Conservation (phyloP, 495 filamentous ascomycete genomes). For the Talaromyces ruber region DNA sequence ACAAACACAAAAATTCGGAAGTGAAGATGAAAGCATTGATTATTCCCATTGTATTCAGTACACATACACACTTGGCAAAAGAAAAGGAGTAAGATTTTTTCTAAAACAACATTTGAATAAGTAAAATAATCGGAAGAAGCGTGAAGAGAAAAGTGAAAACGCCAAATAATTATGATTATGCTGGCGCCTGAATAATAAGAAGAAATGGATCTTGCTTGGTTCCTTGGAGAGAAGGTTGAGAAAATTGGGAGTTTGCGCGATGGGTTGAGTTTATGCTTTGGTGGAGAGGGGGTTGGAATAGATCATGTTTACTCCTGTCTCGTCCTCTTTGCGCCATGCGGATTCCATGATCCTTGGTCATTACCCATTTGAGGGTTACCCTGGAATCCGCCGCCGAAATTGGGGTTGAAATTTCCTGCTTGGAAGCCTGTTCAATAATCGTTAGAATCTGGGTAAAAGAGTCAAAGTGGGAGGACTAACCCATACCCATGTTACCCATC, state of each 20-base stretch:
- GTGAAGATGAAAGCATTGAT: background rate
- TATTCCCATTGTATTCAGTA: background rate
- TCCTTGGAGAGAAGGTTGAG: background rate
- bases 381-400: slow-evolving; percentile 82
- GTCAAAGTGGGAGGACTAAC: slow-evolving; percentile 41
- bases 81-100: background rate
- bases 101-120: background rate
- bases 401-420: slow-evolving; percentile 59
- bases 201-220: background rate
- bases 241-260: background rate
- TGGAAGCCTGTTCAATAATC: slow-evolving; percentile 4
- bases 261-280: background rate
- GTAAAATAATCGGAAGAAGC: background rate
- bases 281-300: background rate
- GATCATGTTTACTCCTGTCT: slow-evolving; percentile 47
- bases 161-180: background rate
- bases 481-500: slow-evolving; percentile 57
- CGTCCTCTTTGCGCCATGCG: slow-evolving; percentile 74
- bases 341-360: slow-evolving; percentile 62
- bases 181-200: background rate
- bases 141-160: background rate
- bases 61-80: background rate
- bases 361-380: slow-evolving; percentile 46
- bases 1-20: no score
- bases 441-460: slow-evolving; percentile 12